phyloP scores from a whole-genome alignment of 768 basidiomycete genomes.

The Amanita subjunquillea region DNA sequence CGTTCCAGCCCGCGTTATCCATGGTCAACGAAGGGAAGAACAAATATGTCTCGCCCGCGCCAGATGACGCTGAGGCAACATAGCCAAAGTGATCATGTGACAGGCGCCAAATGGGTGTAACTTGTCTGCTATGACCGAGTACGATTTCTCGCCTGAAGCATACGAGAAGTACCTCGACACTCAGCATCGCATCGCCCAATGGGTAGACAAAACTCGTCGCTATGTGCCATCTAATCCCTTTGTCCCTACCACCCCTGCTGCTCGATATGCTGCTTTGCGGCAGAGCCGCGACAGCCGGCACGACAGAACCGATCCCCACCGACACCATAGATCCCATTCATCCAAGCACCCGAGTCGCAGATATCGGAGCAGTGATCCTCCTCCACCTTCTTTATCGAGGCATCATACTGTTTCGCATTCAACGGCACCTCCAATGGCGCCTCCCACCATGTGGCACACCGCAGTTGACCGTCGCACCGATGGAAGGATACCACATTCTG shows the following conservation, averaged over 20 bases:
- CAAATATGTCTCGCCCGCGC: neutral
- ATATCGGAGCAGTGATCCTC: neutral
- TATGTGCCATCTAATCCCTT: conserved; percentile 17
- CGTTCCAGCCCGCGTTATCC: conserved; percentile 76
- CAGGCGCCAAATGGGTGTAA: conserved; percentile 1
- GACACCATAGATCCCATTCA: neutral
- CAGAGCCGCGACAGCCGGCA: neutral
- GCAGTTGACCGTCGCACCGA: neutral
- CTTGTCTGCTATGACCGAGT: conserved; percentile 38
- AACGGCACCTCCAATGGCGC: neutral
- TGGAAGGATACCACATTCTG: neutral
- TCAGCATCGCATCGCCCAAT: conserved; percentile 36
- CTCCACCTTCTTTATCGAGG: neutral
- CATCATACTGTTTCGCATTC: neutral
- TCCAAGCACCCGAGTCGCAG: neutral
- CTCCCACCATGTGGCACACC: neutral
- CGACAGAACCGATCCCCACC: neutral
- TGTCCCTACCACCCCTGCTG: conserved; percentile 22
- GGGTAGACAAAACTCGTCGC: conserved; percentile 27
- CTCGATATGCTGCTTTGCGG: conserved; percentile 9
- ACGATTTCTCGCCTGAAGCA: conserved; percentile 51
- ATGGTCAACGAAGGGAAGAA: conserved; percentile 22
- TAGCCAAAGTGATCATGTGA: conserved; percentile 1
- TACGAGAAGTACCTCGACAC: conserved; percentile 34
- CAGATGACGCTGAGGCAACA: neutral